Evolutionary conservation across 164 flowering plant species (phyloP).

Genomic region (Stephania cephalantha): DNA sequence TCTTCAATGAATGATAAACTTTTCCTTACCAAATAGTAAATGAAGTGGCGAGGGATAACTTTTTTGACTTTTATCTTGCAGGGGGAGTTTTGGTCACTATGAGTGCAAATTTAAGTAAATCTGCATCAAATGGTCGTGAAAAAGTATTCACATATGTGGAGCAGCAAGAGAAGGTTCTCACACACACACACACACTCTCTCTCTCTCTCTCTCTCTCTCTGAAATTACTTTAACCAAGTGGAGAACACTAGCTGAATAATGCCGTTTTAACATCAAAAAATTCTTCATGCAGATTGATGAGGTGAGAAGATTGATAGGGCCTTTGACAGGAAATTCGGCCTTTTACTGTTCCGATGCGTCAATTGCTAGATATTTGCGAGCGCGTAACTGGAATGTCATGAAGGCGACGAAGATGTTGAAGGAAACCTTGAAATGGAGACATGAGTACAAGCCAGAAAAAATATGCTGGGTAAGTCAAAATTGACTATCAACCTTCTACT

Average conservation of each 20-base stretch:
- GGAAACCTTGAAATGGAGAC: slow-evolving; percentile 83
- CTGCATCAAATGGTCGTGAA: slow-evolving; percentile 38
- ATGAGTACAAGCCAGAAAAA: slow-evolving; percentile 78
- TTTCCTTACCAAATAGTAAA: neutral
- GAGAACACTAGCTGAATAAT: neutral
- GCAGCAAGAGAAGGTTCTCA: slow-evolving; percentile 55
- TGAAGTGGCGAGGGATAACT: neutral
- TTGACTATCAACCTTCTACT: neutral
- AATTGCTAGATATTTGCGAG: slow-evolving; percentile 57
- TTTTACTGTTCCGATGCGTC: slow-evolving; percentile 71
- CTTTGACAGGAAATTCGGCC: slow-evolving; percentile 46
- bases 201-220: neutral
- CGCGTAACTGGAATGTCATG: slow-evolving; percentile 83
- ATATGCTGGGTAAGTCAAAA: slow-evolving; percentile 70
- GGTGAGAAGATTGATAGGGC: slow-evolving; percentile 52
- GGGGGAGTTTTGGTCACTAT: slow-evolving; percentile 24
- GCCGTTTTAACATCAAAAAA: neutral
- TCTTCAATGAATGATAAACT: neutral
- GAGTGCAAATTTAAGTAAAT: slow-evolving; percentile 33
- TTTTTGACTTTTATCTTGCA: slow-evolving; percentile 9
- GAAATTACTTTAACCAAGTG: neutral
- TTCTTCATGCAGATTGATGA: slow-evolving; percentile 58
- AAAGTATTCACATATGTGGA: slow-evolving; percentile 35
- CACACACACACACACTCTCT: neutral
- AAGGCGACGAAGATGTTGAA: slow-evolving; percentile 88